A percentile compares a stretch with the other conserved stretches of the same genome.
phyloP scores from a whole-genome alignment of 164 flowering plant species.

The Pachysandra terminalis region DNA sequence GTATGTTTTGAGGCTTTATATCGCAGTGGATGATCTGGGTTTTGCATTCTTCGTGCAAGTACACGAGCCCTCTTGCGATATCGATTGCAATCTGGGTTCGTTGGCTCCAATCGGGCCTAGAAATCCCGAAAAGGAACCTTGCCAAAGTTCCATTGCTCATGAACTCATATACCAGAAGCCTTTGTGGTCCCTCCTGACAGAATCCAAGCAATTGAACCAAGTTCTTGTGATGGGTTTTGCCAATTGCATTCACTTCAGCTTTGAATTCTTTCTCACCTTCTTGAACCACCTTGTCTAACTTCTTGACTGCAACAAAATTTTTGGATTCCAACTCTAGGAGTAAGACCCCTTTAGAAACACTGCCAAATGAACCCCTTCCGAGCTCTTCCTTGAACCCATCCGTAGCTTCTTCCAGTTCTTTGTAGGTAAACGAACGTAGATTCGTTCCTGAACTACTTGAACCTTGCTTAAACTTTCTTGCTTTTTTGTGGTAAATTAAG shows the following conservation, averaged over 20 bases:
- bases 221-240: constrained; percentile 26
- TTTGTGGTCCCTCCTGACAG: constrained; percentile 24
- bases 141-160: constrained; percentile 20
- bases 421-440: constrained; percentile 14
- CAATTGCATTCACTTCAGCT: constrained; percentile 24
- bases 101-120: constrained; percentile 17
- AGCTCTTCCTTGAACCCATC: constrained; percentile 24
- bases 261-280: constrained; percentile 24
- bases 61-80: constrained; percentile 17
- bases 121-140: constrained; percentile 9
- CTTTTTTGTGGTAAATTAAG: neutral
- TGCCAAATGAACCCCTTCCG: constrained; percentile 28
- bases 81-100: constrained; percentile 8
- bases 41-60: constrained; percentile 27
- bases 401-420: constrained; percentile 20
- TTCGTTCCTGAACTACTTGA: neutral
- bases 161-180: constrained; percentile 22
- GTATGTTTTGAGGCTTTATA: constrained; percentile 25
- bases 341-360: constrained; percentile 22
- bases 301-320: constrained; percentile 23
- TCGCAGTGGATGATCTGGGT: constrained; percentile 26
- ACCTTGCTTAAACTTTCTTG: too few relatives aligned
- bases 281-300: constrained; percentile 14
- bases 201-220: constrained; percentile 25
- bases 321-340: neutral